A percentile compares a stretch with the other conserved stretches of the same genome.
These are phyloP conservation scores for Solanum paucissectum DNA, from an alignment of 257 asterid genomes.

Conservation along the genomic window DNA sequence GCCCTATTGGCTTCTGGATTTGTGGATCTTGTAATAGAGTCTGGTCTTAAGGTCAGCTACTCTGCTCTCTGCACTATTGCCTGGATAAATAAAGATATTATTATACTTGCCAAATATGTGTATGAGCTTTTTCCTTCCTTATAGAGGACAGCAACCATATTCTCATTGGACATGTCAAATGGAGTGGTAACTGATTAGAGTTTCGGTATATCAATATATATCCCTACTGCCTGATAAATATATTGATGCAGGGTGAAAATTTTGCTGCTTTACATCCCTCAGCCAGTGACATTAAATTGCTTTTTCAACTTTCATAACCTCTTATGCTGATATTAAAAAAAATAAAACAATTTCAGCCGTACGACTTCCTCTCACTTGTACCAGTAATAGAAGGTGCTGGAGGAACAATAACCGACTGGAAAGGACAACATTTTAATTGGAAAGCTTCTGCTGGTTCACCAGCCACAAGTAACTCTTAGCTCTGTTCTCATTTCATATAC, in stretches of 20 bases:
- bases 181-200: neutral
- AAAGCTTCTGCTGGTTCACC: conserved; percentile 62
- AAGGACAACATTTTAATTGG: conserved; percentile 63
- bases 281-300: neutral
- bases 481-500: neutral
- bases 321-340: neutral
- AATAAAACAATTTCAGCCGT: conserved; percentile 47
- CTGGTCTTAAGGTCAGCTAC: conserved; percentile 78
- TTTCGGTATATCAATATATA: neutral
- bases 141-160: neutral
- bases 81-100: neutral
- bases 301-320: neutral
- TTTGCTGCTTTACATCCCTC: neutral
- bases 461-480: conserved; percentile 38
- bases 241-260: neutral
- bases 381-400: conserved; percentile 98
- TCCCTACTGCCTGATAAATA: neutral
- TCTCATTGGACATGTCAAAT: neutral
- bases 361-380: conserved; percentile 83
- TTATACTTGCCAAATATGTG: neutral
- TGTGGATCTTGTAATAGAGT: conserved; percentile 88
- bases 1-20: conserved; percentile 84
- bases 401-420: conserved; percentile 86
- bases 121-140: neutral
- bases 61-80: neutral